Evolutionary conservation across 129 eudicot genomes (phyloP), one percentile per base, ranked within the genome.

Genomic region (Flaveria sonorensis): DNA sequence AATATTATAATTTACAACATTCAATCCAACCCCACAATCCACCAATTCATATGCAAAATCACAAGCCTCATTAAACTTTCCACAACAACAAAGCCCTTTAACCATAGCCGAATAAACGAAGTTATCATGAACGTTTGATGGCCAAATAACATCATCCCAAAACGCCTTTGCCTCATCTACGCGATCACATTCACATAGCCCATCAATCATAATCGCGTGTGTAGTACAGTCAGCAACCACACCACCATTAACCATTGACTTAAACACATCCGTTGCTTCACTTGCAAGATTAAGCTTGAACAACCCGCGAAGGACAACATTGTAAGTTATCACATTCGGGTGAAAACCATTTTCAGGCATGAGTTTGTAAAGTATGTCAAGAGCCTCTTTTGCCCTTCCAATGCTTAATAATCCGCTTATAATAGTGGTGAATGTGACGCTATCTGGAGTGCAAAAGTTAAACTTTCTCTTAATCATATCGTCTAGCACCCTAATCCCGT

Each of bases 91-190:
- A 83, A 95, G 91, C 74, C 99, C 99, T 79, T 95, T 92, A 48
- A 91, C 77, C 48, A 95, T 76, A 23, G 96, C 90, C 12, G 97
- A 81, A 83, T 95, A 95, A 39, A 95, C 96, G 75, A 83, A 91
- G 59, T 74, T 78, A 53, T 95, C 96, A 78, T 91, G 99, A 81
- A 91, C 82, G 51, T 84, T 81, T 1, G 97, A 91, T 2, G 96
- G 99, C 99, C 97, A 95, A 65, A 95, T 79, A 2, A 83, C 76
- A 72, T 88, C 81, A 9, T 83, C 89, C 99, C 97, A 95, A 6
- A 95, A 89, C 71, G 77, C 79, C 79, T 88, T 92, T 36, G 96
- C 99, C 10, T 95, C 94, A 26, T 89, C 97, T 60, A 88, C 55
- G 1, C 75, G 57, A 28, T 82, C 40, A 68, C 86, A 81, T 18